Evolutionary conservation across 306 rosid genomes (phyloP).

Genomic region (Prunus kanzakura): DNA sequence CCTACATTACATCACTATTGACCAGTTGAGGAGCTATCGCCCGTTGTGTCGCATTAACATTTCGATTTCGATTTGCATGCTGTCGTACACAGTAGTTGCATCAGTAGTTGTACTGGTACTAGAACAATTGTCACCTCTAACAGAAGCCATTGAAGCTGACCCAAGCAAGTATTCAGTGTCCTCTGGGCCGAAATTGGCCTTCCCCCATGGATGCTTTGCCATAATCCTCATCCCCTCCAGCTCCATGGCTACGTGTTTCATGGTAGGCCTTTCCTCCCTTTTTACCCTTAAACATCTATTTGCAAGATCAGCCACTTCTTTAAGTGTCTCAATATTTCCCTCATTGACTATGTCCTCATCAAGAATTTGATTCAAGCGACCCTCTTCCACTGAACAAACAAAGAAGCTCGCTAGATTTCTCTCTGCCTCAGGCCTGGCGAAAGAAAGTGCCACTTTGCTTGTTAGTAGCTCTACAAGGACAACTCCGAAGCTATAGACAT

Average conservation of each 20-base stretch:
- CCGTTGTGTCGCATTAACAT: conserved; percentile 11
- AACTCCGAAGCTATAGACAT: conserved; percentile 31
- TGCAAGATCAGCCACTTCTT: conserved; percentile 5
- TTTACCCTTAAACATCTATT: conserved; percentile 14
- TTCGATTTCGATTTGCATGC: conserved; percentile 17
- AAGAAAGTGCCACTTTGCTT: conserved; percentile 17
- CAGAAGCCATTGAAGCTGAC: not conserved
- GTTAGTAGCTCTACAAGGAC: conserved; percentile 31
- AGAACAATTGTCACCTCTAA: not conserved
- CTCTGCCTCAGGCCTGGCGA: conserved; percentile 1
- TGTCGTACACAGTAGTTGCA: conserved; percentile 5
- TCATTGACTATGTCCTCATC: conserved; percentile 1
- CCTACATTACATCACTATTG: no score
- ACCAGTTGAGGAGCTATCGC: not conserved
- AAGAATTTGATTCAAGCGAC: not conserved
- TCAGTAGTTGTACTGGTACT: not conserved
- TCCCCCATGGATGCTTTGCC: conserved; percentile 4
- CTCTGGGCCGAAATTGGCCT: not conserved
- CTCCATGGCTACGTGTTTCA: conserved; percentile 21
- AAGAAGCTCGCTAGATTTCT: conserved; percentile 14
- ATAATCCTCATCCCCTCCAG: conserved; percentile 6
- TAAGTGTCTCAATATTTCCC: not conserved
- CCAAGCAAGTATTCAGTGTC: conserved; percentile 6
- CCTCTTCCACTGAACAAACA: not conserved
- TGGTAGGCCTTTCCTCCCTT: conserved; percentile 12